Conservation (phyloP, 768 basidiomycete genomes). For the Leccinellum luteum region DNA sequence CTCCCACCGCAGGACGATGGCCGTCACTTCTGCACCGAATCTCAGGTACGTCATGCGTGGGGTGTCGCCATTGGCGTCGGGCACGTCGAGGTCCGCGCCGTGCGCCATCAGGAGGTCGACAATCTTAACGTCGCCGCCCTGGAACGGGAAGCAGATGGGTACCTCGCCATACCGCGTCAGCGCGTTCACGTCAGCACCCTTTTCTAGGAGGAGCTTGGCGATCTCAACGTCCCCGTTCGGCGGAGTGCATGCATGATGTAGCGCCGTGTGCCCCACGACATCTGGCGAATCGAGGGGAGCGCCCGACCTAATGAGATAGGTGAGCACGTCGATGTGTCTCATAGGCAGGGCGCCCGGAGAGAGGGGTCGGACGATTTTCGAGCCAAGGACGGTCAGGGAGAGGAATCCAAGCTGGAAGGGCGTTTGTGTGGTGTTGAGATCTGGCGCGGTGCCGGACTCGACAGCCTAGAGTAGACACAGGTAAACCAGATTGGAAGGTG, state of each 20-base stretch:
- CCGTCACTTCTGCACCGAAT: conserved; percentile 45
- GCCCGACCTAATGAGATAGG: conserved; percentile 41
- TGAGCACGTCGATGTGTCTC: conserved; percentile 36
- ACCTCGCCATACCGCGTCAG: conserved; percentile 50
- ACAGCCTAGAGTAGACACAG: conserved; percentile 15
- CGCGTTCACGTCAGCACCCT: conserved; percentile 48
- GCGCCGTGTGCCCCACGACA: conserved; percentile 48
- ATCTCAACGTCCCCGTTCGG: conserved; percentile 28
- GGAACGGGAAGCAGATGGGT: conserved; percentile 36
- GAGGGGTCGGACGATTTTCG: conserved; percentile 32
- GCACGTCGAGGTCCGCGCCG: conserved; percentile 43
- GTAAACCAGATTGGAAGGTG: neutral
- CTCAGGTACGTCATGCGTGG: conserved; percentile 31
- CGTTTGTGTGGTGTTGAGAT: conserved; percentile 41
- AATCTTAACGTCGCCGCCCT: conserved; percentile 29
- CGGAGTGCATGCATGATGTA: conserved; percentile 43
- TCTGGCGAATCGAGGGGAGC: conserved; percentile 41
- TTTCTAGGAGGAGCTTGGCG: conserved; percentile 39
- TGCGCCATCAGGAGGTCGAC: conserved; percentile 50
- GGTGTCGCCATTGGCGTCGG: conserved; percentile 38
- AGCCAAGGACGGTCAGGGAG: conserved; percentile 39
- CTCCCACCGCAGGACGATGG: conserved; percentile 45
- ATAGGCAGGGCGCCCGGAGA: conserved; percentile 8
- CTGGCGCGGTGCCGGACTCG: conserved; percentile 33
- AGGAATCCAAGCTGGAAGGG: conserved; percentile 44